Conservation (phyloP, 306 rosid species). For the Phaseolus lunatus region DNA sequence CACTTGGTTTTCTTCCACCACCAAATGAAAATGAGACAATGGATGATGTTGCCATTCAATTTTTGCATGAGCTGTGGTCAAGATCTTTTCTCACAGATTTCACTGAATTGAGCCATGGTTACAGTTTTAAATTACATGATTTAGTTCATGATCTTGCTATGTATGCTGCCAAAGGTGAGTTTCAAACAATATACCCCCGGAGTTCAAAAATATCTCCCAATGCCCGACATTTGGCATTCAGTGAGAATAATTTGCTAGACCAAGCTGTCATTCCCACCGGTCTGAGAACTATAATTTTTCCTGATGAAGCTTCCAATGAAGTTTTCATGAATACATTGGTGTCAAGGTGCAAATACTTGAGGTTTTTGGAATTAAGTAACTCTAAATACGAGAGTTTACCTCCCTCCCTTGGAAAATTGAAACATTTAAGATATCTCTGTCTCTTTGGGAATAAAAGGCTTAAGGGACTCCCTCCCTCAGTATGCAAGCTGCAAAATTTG, state of each 20-base stretch:
- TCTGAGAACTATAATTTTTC: background rate
- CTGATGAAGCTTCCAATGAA: background rate
- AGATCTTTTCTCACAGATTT: background rate
- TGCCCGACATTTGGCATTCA: background rate
- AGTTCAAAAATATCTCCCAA: background rate
- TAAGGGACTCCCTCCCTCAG: background rate
- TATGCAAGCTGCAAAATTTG: background rate
- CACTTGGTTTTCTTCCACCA: constrained; percentile 11
- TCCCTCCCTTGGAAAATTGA: background rate
- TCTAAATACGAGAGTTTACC: background rate
- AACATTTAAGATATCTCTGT: background rate
- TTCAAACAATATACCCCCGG: background rate
- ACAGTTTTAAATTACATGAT: background rate
- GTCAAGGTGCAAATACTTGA: background rate
- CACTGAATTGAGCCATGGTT: too few species aligned
- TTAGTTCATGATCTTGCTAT: background rate
- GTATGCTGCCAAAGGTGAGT: background rate
- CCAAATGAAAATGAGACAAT: background rate
- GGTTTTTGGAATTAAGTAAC: background rate
- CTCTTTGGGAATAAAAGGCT: background rate
- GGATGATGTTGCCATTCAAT: background rate
- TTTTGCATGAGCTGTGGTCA: background rate
- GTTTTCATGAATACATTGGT: background rate
- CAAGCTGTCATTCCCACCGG: background rate
- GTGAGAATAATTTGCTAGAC: background rate